Evolutionary conservation across 306 rosid species (phyloP).

Genomic region (Cotoneaster glaucophyllus): DNA sequence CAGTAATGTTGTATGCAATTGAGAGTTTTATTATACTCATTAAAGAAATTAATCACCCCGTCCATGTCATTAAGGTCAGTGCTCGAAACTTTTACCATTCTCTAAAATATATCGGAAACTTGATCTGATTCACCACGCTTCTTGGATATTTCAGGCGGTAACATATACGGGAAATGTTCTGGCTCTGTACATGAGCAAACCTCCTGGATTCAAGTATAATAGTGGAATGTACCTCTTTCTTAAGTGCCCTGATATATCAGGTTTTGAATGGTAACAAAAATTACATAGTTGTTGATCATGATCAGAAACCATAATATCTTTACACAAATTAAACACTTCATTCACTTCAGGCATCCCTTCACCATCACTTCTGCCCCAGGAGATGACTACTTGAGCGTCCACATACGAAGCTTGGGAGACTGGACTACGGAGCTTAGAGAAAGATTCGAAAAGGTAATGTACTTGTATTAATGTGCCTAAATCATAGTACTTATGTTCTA

Average conservation of each 20-base stretch:
- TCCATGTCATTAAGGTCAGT: constrained; percentile 58
- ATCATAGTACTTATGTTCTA: neutral
- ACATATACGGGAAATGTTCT: constrained; percentile 79
- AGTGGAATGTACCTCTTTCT: constrained; percentile 93
- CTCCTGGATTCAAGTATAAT: constrained; percentile 61
- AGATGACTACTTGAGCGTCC: constrained; percentile 85
- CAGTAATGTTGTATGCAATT: constrained; percentile 46
- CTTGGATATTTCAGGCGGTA: constrained; percentile 57
- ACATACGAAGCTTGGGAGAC: constrained; percentile 71
- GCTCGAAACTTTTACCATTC: neutral
- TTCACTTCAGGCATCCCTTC: constrained; percentile 75
- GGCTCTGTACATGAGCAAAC: constrained; percentile 75
- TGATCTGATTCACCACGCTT: constrained; percentile 5
- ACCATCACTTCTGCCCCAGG: constrained; percentile 96
- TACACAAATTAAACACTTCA: neutral
- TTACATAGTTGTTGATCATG: neutral
- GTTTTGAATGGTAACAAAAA: constrained; percentile 67
- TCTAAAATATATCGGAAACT: neutral
- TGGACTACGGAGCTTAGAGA: constrained; percentile 79
- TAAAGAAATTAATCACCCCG: constrained; percentile 47
- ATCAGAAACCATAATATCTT: constrained; percentile 8
- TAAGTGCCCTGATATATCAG: constrained; percentile 81
- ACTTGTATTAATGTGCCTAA: neutral
- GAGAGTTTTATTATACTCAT: constrained; percentile 49
- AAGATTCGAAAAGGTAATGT: constrained; percentile 48